A percentile compares a stretch with the other conserved stretches of the same genome.
phyloP scores from a whole-genome alignment of 2,329 filamentous ascomycete species.

The Xylaria polymorpha region DNA sequence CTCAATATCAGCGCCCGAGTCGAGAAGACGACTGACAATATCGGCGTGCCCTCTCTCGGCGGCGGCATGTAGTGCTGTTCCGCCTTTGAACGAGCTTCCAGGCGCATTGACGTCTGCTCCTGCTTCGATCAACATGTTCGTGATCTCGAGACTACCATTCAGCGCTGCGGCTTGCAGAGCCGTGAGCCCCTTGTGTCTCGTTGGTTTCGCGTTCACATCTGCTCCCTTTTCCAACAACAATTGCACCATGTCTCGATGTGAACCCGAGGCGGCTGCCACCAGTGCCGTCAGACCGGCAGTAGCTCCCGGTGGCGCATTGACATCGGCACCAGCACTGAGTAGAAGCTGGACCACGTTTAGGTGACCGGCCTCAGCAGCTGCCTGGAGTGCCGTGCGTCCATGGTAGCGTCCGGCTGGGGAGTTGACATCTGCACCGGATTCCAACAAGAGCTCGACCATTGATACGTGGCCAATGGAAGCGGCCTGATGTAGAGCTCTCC shows the following conservation, averaged over 20 bases:
- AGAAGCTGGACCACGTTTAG: slow-evolving; percentile 43
- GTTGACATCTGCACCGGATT: slow-evolving; percentile 42
- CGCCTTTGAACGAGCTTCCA: slow-evolving; percentile 50
- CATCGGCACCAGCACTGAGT: slow-evolving; percentile 46
- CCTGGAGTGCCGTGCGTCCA: slow-evolving; percentile 54
- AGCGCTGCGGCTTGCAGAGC: slow-evolving; percentile 55
- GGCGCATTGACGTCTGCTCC: slow-evolving; percentile 50
- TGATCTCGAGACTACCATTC: slow-evolving; percentile 42
- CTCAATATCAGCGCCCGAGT: slow-evolving; percentile 53
- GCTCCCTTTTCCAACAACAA: slow-evolving; percentile 50
- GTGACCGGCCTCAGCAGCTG: slow-evolving; percentile 49
- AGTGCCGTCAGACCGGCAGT: slow-evolving; percentile 54
- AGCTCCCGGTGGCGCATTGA: slow-evolving; percentile 50
- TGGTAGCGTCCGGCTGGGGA: slow-evolving; percentile 47
- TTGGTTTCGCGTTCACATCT: slow-evolving; percentile 50
- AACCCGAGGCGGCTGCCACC: slow-evolving; percentile 51
- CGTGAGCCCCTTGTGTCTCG: slow-evolving; percentile 54
- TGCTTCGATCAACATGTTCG: slow-evolving; percentile 45
- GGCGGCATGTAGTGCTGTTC: slow-evolving; percentile 55
- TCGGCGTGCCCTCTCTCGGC: slow-evolving; percentile 46
- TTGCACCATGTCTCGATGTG: slow-evolving; percentile 45
- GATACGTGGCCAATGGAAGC: slow-evolving; percentile 42
- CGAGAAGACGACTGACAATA: slow-evolving; percentile 49
- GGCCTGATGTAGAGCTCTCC: slow-evolving; percentile 53
- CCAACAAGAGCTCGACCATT: slow-evolving; percentile 43